A percentile compares a stretch with the other conserved stretches of the same genome.
phyloP scores from a whole-genome alignment of 2,329 filamentous ascomycete genomes.

The Colletotrichum australisinense region DNA sequence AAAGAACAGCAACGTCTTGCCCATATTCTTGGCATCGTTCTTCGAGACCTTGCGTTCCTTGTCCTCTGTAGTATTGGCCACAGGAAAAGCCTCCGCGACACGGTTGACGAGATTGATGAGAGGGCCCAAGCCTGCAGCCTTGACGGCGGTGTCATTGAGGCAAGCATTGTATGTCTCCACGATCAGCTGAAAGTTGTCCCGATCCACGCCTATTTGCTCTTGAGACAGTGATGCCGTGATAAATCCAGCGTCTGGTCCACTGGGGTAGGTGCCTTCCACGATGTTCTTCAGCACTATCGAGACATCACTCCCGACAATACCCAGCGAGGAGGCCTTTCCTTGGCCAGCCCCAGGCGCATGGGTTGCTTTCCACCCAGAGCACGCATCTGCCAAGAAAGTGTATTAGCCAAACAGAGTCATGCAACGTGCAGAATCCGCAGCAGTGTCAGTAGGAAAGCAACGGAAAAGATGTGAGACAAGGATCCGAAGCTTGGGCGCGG shows the following conservation, averaged over 20 bases:
- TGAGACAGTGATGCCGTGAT: constrained; percentile 40
- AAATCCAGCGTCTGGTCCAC: constrained; percentile 47
- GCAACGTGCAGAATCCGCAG: not conserved
- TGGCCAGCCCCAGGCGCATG: constrained; percentile 75
- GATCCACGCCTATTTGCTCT: constrained; percentile 58
- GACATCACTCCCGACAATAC: constrained; percentile 69
- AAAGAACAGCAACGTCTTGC: constrained; percentile 57
- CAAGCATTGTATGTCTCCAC: constrained; percentile 74
- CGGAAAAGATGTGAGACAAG: not conserved
- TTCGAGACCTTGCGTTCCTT: constrained; percentile 40
- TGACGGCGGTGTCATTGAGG: constrained; percentile 68
- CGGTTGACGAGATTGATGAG: constrained; percentile 66
- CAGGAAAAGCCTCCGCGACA: constrained; percentile 21
- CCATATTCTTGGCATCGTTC: constrained; percentile 14
- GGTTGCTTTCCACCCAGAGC: constrained; percentile 72
- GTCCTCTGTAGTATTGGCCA: constrained; percentile 40
- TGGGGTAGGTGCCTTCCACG: constrained; percentile 67
- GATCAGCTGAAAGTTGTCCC: constrained; percentile 74
- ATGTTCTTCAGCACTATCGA: constrained; percentile 70
- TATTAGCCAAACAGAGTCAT: constrained; percentile 8
- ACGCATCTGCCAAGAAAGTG: constrained; percentile 56
- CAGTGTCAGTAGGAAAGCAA: not conserved
- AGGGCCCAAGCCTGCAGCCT: constrained; percentile 64
- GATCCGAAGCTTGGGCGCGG: not conserved
- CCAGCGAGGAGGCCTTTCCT: constrained; percentile 67